A percentile compares a stretch with the other conserved stretches of the same genome.
These are phyloP conservation scores for Apiospora sp. DNA, from an alignment of 2,329 filamentous ascomycete species.

Conservation along the genomic window DNA sequence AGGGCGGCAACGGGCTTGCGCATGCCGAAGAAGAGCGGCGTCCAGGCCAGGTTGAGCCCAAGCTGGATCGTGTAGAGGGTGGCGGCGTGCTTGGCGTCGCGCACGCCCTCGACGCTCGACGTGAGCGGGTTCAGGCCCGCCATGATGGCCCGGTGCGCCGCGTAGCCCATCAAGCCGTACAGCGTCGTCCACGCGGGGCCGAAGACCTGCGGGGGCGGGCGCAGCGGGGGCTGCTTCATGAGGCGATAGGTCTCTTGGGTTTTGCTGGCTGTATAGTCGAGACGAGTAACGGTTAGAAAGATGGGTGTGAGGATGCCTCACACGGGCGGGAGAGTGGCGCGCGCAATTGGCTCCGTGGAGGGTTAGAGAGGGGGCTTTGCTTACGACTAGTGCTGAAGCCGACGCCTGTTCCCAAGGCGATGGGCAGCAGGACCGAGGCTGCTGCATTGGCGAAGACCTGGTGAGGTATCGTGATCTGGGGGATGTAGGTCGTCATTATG, in stretches of 20 bases:
- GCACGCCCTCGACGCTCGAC: constrained; percentile 40
- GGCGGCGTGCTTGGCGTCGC: constrained; percentile 68
- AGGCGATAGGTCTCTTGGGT: constrained; percentile 69
- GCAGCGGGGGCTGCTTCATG: constrained; percentile 72
- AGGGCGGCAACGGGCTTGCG: constrained; percentile 78
- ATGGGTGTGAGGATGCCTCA: background rate
- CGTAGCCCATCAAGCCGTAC: constrained; percentile 87
- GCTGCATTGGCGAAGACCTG: constrained; percentile 76
- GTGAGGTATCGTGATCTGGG: constrained; percentile 75
- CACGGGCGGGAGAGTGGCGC: background rate
- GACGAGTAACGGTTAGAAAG: background rate
- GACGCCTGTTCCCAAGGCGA: constrained; percentile 75
- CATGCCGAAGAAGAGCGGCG: constrained; percentile 88
- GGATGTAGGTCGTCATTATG: constrained; percentile 79
- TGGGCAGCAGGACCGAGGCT: constrained; percentile 77
- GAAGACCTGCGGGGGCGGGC: constrained; percentile 68
- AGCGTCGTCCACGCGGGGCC: constrained; percentile 72
- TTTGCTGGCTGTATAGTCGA: constrained; percentile 53
- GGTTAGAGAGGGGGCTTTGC: constrained; percentile 37
- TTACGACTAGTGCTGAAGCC: constrained; percentile 74
- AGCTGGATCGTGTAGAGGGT: constrained; percentile 89
- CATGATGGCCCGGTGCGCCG: constrained; percentile 78
- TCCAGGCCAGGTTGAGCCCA: constrained; percentile 86
- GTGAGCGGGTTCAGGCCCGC: constrained; percentile 65
- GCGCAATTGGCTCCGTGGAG: constrained; percentile 19